Evolutionary conservation across 2,329 filamentous ascomycete genomes (phyloP).

Genomic region (Malbranchea zuffiana): DNA sequence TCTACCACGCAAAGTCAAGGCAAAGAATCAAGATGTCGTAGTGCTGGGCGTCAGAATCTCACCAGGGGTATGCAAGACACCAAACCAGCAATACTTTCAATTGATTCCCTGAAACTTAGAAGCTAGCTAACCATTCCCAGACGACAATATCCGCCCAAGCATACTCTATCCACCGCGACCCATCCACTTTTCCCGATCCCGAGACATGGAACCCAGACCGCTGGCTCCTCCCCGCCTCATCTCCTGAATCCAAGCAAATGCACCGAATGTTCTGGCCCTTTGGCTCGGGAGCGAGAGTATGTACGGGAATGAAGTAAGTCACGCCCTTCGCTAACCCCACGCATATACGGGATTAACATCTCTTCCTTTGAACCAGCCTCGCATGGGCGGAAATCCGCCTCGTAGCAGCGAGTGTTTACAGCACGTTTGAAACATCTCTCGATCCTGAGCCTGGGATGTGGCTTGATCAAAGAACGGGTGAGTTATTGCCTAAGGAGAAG

Average conservation of each 20-base stretch:
- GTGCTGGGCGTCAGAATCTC: slow-evolving; percentile 14
- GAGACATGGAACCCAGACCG: slow-evolving; percentile 44
- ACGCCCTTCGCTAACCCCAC: too few relatives aligned
- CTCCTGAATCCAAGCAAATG: slow-evolving; percentile 41
- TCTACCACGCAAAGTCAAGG: slow-evolving; percentile 28
- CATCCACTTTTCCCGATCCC: slow-evolving; percentile 40
- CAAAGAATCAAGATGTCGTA: slow-evolving; percentile 10
- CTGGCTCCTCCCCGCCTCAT: slow-evolving; percentile 44
- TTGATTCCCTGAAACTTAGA: neutral
- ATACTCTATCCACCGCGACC: slow-evolving; percentile 41
- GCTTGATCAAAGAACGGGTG: slow-evolving; percentile 7
- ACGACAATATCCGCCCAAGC: slow-evolving; percentile 13
- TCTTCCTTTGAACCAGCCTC: slow-evolving; percentile 7
- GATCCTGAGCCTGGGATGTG: slow-evolving; percentile 7
- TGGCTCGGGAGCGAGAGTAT: slow-evolving; percentile 42
- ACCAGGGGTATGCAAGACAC: slow-evolving; percentile 11
- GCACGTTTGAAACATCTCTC: slow-evolving; percentile 11
- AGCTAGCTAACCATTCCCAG: slow-evolving; percentile 5
- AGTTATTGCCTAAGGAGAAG: slow-evolving; percentile 7
- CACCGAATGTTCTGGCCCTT: slow-evolving; percentile 46
- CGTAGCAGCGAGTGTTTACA: slow-evolving; percentile 13
- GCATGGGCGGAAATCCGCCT: slow-evolving; percentile 15
- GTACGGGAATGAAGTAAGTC: slow-evolving; percentile 19
- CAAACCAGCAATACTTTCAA: neutral
- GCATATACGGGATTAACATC: slow-evolving; percentile 1